Base-by-base conservation (phyloP, 2,329 filamentous ascomycete genomes). In the Pseudogymnoascus sp. region DNA sequence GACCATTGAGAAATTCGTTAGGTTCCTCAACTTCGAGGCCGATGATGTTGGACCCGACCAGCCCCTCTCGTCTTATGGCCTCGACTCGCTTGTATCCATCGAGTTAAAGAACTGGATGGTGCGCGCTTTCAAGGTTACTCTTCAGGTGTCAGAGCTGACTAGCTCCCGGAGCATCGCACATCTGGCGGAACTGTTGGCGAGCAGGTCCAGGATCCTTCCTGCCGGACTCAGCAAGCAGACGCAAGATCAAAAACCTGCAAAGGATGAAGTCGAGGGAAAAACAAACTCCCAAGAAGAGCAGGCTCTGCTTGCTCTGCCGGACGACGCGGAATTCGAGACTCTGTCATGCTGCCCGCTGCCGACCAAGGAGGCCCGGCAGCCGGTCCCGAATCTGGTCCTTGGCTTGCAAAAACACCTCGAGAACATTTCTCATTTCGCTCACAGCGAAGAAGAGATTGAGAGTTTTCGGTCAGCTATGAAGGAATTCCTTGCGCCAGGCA, bases 81-180 rank as follows among this genome's bases (percentile, higher is more conserved):
- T 68, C 11, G 67, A 68, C 38, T 67, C 66, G 29, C 61, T 68
- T 13, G 63, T 67, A 19, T 62, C 66, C 13, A 64, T 68, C 13
- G 65, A 66, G 23, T 46, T 68, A n/a, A 62, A 64, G 6, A 64
- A 66, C 40, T 68, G 66, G 66, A 63, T 68, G 29, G 46, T 53
- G 7, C 37, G 37, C 37, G 69, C 68, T 3, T 72, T 73, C 50
- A 64, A 70, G 59, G 66, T 66, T 11, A 42, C 64, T 1, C 29
- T 73, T 6, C 72, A 74, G 59, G 70, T 73, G 1, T 68, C 70
- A 29, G 71, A 73, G 59, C 63, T 72, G 15, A 63, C 64, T n/a
- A 67, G 67, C 19, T 67, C 70, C 17, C 63, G 62, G 3, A 71
- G 66, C 56, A 70, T 75, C 44, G 38, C 56, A 38, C 65, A 66